phyloP scores from a whole-genome alignment of 2,329 filamentous ascomycete species.

The Alternaria longipes region DNA sequence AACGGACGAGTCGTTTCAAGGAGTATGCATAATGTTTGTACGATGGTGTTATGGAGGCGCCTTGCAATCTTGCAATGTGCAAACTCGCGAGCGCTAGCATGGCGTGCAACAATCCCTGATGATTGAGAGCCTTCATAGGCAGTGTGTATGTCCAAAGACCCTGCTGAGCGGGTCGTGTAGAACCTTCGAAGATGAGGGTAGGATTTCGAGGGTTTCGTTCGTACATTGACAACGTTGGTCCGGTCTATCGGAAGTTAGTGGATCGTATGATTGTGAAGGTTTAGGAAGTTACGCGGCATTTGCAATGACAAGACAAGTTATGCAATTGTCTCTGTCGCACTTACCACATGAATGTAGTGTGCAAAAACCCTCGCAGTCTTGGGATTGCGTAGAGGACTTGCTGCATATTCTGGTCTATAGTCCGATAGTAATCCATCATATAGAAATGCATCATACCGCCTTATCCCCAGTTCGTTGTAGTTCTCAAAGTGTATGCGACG shows the following conservation, averaged over 20 bases:
- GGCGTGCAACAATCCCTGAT: conserved; percentile 88
- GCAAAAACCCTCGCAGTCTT: conserved; percentile 85
- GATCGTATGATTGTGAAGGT: background rate
- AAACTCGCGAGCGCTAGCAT: conserved; percentile 88
- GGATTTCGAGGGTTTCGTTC: conserved; percentile 83
- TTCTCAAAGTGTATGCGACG: conserved; percentile 49
- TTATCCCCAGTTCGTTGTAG: conserved; percentile 47
- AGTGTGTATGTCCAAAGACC: conserved; percentile 76
- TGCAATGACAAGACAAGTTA: background rate
- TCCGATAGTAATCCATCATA: conserved; percentile 57
- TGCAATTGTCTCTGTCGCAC: conserved; percentile 5
- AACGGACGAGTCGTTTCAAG: conserved; percentile 78
- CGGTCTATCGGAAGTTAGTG: conserved; percentile 62
- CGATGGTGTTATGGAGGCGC: conserved; percentile 77
- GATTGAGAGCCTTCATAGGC: conserved; percentile 78
- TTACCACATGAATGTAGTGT: conserved; percentile 82
- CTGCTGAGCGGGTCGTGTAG: conserved; percentile 41
- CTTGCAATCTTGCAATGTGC: conserved; percentile 85
- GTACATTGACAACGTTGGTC: conserved; percentile 84
- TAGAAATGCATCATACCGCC: conserved; percentile 59
- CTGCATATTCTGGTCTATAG: conserved; percentile 58
- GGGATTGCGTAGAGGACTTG: conserved; percentile 77
- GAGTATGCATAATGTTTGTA: conserved; percentile 92
- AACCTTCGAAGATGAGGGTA: conserved; percentile 68
- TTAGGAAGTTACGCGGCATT: background rate